A percentile compares a stretch with the other conserved stretches of the same genome.
Conservation (phyloP, 2,329 filamentous ascomycete genomes). For the Phoma sp. region DNA sequence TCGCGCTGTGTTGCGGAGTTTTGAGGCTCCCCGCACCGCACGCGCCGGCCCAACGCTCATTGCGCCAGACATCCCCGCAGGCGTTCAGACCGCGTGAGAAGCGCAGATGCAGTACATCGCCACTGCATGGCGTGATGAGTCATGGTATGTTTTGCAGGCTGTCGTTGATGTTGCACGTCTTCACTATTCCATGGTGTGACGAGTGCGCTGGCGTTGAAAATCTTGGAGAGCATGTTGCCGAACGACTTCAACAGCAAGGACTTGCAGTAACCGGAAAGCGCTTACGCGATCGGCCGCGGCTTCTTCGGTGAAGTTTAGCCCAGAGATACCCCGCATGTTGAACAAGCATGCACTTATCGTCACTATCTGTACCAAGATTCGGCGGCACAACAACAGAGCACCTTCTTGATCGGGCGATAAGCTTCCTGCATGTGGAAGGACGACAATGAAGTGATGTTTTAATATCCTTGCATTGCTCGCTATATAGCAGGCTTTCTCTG, state of each 20-base stretch:
- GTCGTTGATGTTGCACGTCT: background rate
- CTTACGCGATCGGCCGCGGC: background rate
- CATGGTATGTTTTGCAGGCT: background rate
- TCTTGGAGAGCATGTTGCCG: background rate
- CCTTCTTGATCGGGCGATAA: slow-evolving; percentile 29
- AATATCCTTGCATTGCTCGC: slow-evolving; percentile 11
- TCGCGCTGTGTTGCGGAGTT: slow-evolving; percentile 17
- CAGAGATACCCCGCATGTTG: background rate
- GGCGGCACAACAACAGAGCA: slow-evolving; percentile 12
- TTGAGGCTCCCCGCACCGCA: slow-evolving; percentile 25
- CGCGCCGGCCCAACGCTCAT: slow-evolving; percentile 3
- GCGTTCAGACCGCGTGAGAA: slow-evolving; percentile 3
- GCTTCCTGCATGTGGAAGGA: slow-evolving; percentile 16
- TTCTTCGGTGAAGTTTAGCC: background rate
- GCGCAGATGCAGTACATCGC: background rate
- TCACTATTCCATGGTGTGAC: slow-evolving; percentile 20
- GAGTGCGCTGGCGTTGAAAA: slow-evolving; percentile 21
- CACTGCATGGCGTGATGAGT: background rate
- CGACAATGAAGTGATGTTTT: background rate
- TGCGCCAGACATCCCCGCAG: slow-evolving; percentile 17
- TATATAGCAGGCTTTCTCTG: slow-evolving; percentile 4
- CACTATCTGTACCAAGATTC: background rate
- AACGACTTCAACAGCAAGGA: background rate
- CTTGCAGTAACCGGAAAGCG: background rate
- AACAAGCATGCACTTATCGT: background rate